phyloP scores from a whole-genome alignment of 345 rosid genomes.

The Acer negundo region DNA sequence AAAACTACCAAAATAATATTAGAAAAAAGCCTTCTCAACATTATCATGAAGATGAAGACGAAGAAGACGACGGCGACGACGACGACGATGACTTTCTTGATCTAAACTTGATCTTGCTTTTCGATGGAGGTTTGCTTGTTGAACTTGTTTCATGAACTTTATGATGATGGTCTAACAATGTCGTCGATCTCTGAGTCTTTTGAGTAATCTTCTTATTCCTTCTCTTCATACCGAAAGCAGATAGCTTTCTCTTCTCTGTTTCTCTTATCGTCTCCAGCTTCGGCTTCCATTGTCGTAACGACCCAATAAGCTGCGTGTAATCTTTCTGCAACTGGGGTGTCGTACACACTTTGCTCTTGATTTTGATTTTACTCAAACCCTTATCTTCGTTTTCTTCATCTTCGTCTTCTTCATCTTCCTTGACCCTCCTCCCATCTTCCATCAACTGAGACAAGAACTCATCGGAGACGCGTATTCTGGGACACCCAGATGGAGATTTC shows the following conservation, averaged over 20 bases:
- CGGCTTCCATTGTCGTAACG: conserved; percentile 70
- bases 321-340: conserved; percentile 72
- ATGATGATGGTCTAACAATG: conserved; percentile 18
- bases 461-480: conserved; percentile 71
- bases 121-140: conserved; percentile 26
- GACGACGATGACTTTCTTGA: conserved; percentile 22
- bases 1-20: not conserved
- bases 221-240: conserved; percentile 52
- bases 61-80: not conserved
- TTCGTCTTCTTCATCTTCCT: conserved; percentile 1
- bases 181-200: conserved; percentile 24
- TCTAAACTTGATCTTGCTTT: conserved; percentile 41
- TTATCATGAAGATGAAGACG: not conserved
- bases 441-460: conserved; percentile 70
- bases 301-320: conserved; percentile 54
- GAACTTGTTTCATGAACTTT: conserved; percentile 20
- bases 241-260: conserved; percentile 44
- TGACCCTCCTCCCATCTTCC: conserved; percentile 38
- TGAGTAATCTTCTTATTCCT: conserved; percentile 30
- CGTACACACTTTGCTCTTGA: conserved; percentile 49
- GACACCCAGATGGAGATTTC: conserved; percentile 52
- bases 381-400: not conserved
- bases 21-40: not conserved
- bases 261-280: conserved; percentile 81
- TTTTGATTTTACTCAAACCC: not conserved